Conservation (phyloP, 768 basidiomycete genomes). For the Neoboletus magnificus region DNA sequence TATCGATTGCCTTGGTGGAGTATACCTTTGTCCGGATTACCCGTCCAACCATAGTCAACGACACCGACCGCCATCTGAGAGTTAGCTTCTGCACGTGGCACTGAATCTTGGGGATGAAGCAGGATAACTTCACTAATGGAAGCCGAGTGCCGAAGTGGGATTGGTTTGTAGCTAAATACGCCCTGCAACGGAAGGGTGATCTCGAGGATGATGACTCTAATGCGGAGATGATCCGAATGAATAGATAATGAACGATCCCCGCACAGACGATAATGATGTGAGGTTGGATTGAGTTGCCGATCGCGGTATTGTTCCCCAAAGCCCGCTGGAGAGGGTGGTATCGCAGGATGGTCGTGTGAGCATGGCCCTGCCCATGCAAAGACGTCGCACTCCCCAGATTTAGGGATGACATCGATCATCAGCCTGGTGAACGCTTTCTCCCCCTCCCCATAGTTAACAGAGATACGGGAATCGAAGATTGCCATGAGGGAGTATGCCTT, state of each 20-base stretch:
- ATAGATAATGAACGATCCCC: constrained; percentile 20
- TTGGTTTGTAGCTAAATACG: background rate
- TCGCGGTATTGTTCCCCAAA: constrained; percentile 6
- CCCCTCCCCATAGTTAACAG: constrained; percentile 11
- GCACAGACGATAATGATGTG: constrained; percentile 18
- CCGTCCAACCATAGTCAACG: constrained; percentile 20
- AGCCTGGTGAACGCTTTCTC: constrained; percentile 15
- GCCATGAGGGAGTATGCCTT: constrained; percentile 20
- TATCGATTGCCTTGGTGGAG: constrained; percentile 3
- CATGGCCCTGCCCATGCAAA: constrained; percentile 23
- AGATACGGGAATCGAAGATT: constrained; percentile 14
- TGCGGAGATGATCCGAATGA: background rate
- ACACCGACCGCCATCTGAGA: constrained; percentile 17
- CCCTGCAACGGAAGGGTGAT: background rate
- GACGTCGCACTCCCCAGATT: constrained; percentile 18
- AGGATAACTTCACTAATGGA: constrained; percentile 5
- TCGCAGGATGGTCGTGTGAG: constrained; percentile 2
- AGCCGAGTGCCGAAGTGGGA: background rate
- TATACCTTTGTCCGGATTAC: constrained; percentile 7
- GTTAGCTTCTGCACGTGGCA: too few species aligned
- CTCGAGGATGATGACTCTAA: constrained; percentile 11
- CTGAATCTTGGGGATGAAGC: background rate
- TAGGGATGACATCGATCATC: constrained; percentile 15
- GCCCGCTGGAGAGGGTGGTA: constrained; percentile 15
- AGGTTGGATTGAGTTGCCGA: background rate